A percentile compares a stretch with the other conserved stretches of the same genome.
phyloP scores from a whole-genome alignment of 2,329 filamentous ascomycete species.

The Simplicillium sp. region DNA sequence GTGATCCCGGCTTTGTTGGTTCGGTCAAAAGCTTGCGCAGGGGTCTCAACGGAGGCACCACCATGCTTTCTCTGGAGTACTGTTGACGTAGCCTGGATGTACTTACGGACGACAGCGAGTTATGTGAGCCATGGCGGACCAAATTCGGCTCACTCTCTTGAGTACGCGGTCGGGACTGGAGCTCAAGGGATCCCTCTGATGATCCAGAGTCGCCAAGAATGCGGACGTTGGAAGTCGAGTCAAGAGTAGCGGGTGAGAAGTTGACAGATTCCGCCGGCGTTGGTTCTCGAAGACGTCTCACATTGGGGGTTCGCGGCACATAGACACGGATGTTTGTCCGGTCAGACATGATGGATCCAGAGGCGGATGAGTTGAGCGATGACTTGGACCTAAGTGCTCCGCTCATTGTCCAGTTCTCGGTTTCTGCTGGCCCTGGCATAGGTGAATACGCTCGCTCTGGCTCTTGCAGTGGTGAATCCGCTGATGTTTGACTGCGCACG shows the following conservation, averaged over 20 bases:
- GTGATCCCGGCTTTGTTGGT: slow-evolving; percentile 38
- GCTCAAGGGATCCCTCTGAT: slow-evolving; percentile 26
- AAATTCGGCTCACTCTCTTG: slow-evolving; percentile 41
- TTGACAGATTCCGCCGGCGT: slow-evolving; percentile 1
- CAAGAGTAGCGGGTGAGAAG: slow-evolving; percentile 24
- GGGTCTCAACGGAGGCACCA: slow-evolving; percentile 40
- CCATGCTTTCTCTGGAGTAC: slow-evolving; percentile 53
- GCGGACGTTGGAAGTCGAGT: slow-evolving; percentile 36
- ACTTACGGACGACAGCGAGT: too few relatives aligned
- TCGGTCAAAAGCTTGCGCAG: slow-evolving; percentile 12
- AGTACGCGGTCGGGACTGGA: slow-evolving; percentile 21
- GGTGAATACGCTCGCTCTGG: too few relatives aligned
- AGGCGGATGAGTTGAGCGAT: slow-evolving; percentile 10
- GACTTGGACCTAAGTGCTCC: slow-evolving; percentile 1
- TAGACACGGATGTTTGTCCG: slow-evolving; percentile 47
- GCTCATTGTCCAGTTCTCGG: too few relatives aligned
- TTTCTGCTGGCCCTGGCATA: too few relatives aligned
- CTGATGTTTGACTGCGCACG: too few relatives aligned
- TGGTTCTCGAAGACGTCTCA: background rate
- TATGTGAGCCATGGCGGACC: slow-evolving; percentile 30
- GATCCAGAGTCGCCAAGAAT: slow-evolving; percentile 42
- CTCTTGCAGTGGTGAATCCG: too few relatives aligned
- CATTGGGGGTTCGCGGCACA: slow-evolving; percentile 30
- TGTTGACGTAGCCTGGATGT: slow-evolving; percentile 22
- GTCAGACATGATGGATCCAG: slow-evolving; percentile 36